These are phyloP conservation scores for Suaeda aralocaspica DNA, from an alignment of 148 eudicot genomes.

Conservation along the genomic window DNA sequence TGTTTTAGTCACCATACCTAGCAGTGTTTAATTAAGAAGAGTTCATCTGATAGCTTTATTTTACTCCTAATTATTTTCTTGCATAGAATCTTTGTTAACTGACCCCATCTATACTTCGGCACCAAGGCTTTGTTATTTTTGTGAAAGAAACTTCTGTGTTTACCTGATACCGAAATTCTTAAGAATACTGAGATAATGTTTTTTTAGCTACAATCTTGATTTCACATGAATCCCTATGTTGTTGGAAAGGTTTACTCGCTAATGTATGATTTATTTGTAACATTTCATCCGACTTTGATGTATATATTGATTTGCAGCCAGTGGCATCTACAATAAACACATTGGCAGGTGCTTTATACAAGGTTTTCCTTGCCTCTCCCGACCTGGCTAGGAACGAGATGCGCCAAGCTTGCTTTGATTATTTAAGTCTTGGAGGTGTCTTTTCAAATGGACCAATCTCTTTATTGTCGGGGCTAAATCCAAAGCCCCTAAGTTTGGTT, in stretches of 20 bases:
- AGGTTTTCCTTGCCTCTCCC: constrained; percentile 72
- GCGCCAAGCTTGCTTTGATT: constrained; percentile 87
- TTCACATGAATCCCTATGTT: background rate
- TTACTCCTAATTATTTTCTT: no score
- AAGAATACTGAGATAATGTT: background rate
- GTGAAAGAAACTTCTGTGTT: no score
- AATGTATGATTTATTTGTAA: background rate
- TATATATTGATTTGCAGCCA: constrained; percentile 43
- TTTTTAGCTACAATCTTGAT: background rate
- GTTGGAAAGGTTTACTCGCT: background rate
- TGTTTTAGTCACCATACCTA: background rate
- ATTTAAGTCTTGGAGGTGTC: constrained; percentile 79
- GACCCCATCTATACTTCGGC: no score
- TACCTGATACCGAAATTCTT: background rate
- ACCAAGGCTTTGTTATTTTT: no score
- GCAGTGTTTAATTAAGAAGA: background rate
- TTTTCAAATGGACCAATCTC: constrained; percentile 71
- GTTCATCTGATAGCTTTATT: background rate
- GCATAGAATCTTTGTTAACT: no score
- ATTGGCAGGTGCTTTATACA: constrained; percentile 78
- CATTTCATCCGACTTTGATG: background rate
- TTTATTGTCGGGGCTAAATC: constrained; percentile 78
- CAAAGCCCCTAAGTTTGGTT: constrained; percentile 77
- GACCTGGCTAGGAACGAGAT: constrained; percentile 73
- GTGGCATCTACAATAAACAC: constrained; percentile 91